Evolutionary conservation across 208 protist genomes (phyloP).

Genomic region (Novymonas esmeraldas): DNA sequence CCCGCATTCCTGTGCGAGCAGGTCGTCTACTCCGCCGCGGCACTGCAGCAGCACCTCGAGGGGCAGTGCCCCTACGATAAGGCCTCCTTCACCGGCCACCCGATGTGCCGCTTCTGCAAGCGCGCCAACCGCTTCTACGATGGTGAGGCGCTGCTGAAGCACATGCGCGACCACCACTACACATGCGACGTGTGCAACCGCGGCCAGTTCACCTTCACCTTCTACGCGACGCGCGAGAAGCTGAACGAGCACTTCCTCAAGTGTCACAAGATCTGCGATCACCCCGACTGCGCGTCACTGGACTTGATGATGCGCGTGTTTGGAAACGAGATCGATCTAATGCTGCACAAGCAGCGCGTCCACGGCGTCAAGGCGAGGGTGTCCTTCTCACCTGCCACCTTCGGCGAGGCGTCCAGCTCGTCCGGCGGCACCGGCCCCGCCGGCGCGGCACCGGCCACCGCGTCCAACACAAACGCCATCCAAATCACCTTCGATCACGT

Average conservation of each 20-base stretch:
- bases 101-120: constrained; percentile 81
- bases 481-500: constrained; percentile 86
- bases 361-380: constrained; percentile 61
- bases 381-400: constrained; percentile 23
- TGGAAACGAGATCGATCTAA: constrained; percentile 79
- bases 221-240: constrained; percentile 77
- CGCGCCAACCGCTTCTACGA: constrained; percentile 66
- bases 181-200: constrained; percentile 90
- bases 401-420: constrained; percentile 12
- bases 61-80: constrained; percentile 62
- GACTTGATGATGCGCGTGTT: constrained; percentile 89
- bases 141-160: constrained; percentile 79
- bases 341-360: constrained; percentile 76
- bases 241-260: constrained; percentile 77
- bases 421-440: constrained; percentile 6
- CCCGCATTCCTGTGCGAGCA: constrained; percentile 89
- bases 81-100: constrained; percentile 84
- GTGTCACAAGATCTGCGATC: constrained; percentile 86
- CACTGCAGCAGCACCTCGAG: constrained; percentile 60
- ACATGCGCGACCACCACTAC: constrained; percentile 91
- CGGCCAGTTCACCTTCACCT: constrained; percentile 83
- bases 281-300: constrained; percentile 69
- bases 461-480: constrained; percentile 65
- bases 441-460: constrained; percentile 39
- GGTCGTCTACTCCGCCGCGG: constrained; percentile 53